Percentiles rank a stretch among this genome's conserved stretches.
Conservation (phyloP, 192 early-diverging fungal species). For the Rhizophagus sp. region DNA sequence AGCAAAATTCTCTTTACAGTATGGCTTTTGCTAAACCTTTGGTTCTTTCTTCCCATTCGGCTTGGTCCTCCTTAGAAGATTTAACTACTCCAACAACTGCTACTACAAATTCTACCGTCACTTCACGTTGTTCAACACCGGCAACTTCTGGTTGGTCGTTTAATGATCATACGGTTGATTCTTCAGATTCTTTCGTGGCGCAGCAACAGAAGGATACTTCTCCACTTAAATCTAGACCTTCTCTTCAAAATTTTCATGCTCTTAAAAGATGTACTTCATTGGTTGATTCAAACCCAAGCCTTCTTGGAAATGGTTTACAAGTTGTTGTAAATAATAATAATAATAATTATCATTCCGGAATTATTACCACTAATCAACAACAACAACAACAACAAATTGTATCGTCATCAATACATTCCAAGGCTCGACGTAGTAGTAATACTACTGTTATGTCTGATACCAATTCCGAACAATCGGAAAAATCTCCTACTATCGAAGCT, state of each 20-base stretch:
- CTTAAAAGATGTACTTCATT: neutral
- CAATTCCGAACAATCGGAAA: constrained; percentile 13
- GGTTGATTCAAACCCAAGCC: neutral
- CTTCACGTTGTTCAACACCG: constrained; percentile 22
- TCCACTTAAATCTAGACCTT: neutral
- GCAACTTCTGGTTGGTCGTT: neutral
- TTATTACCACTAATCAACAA: neutral
- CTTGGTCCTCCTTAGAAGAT: constrained; percentile 22
- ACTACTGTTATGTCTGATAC: neutral
- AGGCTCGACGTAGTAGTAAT: constrained; percentile 1
- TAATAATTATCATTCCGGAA: neutral
- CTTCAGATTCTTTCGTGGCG: neutral
- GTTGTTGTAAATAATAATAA: neutral
- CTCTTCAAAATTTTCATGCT: neutral
- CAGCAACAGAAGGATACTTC: neutral
- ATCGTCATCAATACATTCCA: neutral
- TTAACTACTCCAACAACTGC: constrained; percentile 11
- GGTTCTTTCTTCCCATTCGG: neutral
- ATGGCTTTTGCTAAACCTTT: neutral
- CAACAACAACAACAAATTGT: neutral
- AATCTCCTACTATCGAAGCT: constrained; percentile 12
- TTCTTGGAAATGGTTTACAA: neutral
- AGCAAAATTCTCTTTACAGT: neutral
- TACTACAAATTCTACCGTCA: constrained; percentile 9
- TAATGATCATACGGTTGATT: neutral